Conservation (phyloP, 805 yeast species). For the Naumovozyma dairenensis region DNA sequence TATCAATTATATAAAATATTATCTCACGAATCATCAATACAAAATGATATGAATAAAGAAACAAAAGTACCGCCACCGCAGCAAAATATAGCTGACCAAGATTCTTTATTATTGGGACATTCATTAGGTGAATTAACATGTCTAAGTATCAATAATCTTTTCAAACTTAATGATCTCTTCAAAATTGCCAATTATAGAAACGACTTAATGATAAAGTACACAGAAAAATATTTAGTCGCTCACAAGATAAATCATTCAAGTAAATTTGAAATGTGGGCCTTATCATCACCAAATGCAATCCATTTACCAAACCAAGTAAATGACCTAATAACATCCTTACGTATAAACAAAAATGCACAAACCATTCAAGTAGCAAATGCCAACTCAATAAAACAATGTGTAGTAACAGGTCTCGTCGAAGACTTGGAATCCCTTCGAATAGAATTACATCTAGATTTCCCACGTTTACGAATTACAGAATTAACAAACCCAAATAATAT, state of each 20-base stretch:
- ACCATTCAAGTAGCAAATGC: conserved; percentile 26
- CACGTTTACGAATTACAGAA: conserved; percentile 20
- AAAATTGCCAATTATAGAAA: conserved; percentile 28
- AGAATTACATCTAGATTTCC: conserved; percentile 16
- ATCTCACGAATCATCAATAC: not conserved
- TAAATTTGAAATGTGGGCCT: conserved; percentile 26
- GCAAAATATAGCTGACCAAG: not conserved
- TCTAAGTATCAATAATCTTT: conserved; percentile 20
- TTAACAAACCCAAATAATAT: conserved; percentile 25
- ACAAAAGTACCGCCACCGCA: not conserved
- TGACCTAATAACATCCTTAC: conserved; percentile 9
- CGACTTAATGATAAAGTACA: conserved; percentile 26
- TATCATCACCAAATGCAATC: conserved; percentile 23
- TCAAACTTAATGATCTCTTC: conserved; percentile 21
- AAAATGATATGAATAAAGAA: not conserved
- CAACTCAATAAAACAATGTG: conserved; percentile 26
- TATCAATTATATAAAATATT: conserved; percentile 16
- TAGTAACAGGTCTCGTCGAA: conserved; percentile 24
- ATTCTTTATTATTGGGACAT: conserved; percentile 23
- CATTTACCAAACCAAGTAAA: conserved; percentile 19
- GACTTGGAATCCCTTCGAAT: conserved; percentile 21
- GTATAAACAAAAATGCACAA: conserved; percentile 5
- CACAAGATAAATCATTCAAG: conserved; percentile 18
- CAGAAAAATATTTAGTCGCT: conserved; percentile 19
- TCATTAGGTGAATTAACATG: conserved; percentile 30